phyloP scores from a whole-genome alignment of 2,329 filamentous ascomycete species.

The Pyrenophora teres region DNA sequence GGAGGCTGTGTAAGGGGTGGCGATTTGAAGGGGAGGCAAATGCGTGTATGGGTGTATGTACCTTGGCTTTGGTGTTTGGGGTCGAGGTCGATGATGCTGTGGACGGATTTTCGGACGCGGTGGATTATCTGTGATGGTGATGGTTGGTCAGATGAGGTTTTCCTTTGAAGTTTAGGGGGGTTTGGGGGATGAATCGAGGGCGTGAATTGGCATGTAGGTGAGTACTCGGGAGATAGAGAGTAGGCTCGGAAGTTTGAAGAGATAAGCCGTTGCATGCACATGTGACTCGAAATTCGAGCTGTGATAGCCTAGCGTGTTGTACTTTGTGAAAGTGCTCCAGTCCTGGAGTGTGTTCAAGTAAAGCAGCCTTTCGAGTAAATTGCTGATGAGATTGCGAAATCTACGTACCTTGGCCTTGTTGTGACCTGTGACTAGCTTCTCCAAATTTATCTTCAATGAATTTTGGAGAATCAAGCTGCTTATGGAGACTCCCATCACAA shows the following conservation, averaged over 20 bases:
- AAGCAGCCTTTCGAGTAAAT: too few species aligned
- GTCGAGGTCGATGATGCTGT: conserved; percentile 53
- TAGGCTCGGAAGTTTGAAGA: too few species aligned
- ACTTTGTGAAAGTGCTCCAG: too few species aligned
- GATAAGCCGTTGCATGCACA: too few species aligned
- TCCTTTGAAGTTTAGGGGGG: too few species aligned
- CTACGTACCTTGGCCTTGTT: conserved; percentile 57
- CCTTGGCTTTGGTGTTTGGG: conserved; percentile 55
- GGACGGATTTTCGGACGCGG: conserved; percentile 57
- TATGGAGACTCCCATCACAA: conserved; percentile 73
- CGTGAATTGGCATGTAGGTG: too few species aligned
- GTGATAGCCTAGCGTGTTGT: too few species aligned
- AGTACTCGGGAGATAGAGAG: too few species aligned
- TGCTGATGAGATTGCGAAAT: not conserved
- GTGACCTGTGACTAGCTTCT: conserved; percentile 61
- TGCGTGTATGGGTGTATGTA: conserved; percentile 22
- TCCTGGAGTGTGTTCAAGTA: too few species aligned
- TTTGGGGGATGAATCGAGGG: too few species aligned
- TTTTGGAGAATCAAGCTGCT: conserved; percentile 78
- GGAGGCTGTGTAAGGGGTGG: conserved; percentile 20
- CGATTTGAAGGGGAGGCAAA: not conserved
- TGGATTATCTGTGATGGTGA: conserved; percentile 50
- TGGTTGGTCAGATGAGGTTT: conserved; percentile 4
- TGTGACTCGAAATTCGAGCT: too few species aligned
- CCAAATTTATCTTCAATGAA: conserved; percentile 64